Evolutionary conservation across 768 basidiomycete genomes (phyloP).

Genomic region (Zangia roseola): DNA sequence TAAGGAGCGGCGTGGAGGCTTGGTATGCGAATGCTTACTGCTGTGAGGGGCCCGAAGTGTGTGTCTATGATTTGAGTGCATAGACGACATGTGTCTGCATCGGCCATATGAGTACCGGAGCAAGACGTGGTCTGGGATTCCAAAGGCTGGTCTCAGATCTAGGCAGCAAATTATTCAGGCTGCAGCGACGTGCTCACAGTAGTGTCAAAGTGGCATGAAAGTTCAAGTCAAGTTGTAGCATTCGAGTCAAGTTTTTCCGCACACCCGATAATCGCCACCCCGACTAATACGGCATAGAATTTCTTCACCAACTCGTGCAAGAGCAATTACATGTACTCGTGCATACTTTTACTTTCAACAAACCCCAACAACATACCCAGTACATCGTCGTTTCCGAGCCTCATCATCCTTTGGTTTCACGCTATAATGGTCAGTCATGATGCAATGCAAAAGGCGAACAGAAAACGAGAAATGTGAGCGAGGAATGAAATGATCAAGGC

Average conservation of each 20-base stretch:
- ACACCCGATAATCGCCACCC: conserved; percentile 9
- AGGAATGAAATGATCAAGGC: conserved; percentile 1
- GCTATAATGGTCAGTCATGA: conserved; percentile 33
- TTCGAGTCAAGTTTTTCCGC: neutral
- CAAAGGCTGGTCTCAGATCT: neutral
- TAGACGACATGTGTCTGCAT: conserved; percentile 57
- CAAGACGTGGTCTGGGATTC: neutral
- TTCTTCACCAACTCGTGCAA: neutral
- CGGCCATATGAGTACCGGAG: conserved; percentile 47
- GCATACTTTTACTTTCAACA: conserved; percentile 7
- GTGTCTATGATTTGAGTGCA: conserved; percentile 61
- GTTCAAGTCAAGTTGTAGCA: neutral
- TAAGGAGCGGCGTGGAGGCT: neutral
- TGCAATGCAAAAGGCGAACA: conserved; percentile 10
- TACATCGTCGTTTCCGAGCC: neutral
- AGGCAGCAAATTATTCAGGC: neutral
- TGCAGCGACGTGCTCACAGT: neutral
- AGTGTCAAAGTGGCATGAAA: conserved; percentile 15
- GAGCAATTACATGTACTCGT: conserved; percentile 8
- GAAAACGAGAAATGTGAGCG: neutral
- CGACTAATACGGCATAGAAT: neutral
- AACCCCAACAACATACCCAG: neutral
- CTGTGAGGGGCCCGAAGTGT: conserved; percentile 64
- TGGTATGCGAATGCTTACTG: conserved; percentile 44
- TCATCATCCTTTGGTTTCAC: conserved; percentile 10